Evolutionary conservation across 2,329 filamentous ascomycete genomes (phyloP).

Genomic region (Aspergillus ruber): DNA sequence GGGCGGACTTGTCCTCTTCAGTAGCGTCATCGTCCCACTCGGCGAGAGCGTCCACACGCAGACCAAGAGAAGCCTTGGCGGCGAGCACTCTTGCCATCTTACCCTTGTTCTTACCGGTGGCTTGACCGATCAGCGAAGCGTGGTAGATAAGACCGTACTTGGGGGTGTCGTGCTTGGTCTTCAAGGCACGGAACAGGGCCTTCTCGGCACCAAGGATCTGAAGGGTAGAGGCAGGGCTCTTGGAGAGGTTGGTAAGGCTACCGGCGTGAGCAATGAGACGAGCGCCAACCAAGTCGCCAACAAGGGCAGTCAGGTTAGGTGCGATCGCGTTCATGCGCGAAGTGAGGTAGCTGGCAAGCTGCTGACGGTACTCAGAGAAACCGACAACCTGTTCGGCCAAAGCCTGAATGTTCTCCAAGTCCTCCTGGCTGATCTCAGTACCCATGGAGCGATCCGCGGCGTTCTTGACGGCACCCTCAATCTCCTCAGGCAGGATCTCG

Average conservation of each 20-base stretch:
- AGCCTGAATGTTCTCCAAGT: constrained; percentile 85
- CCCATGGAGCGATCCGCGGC: constrained; percentile 98
- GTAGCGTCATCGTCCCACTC: constrained; percentile 72
- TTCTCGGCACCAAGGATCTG: constrained; percentile 99
- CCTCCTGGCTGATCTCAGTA: constrained; percentile 88
- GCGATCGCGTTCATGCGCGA: constrained; percentile 95
- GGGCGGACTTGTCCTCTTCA: constrained; percentile 79
- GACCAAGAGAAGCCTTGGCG: constrained; percentile 84
- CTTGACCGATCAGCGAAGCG: constrained; percentile 89
- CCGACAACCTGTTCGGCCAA: constrained; percentile 89
- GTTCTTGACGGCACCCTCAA: constrained; percentile 83
- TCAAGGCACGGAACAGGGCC: constrained; percentile 93
- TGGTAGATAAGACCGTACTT: constrained; percentile 97
- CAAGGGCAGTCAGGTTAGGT: constrained; percentile 86
- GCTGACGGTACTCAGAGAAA: constrained; percentile 82
- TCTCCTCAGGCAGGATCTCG: constrained; percentile 90
- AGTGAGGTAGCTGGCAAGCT: constrained; percentile 82
- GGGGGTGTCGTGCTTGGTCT: constrained; percentile 98
- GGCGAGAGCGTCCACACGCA: constrained; percentile 83
- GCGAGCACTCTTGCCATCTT: constrained; percentile 97
- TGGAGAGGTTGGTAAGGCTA: constrained; percentile 89
- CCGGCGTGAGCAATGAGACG: constrained; percentile 91
- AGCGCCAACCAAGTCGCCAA: constrained; percentile 90
- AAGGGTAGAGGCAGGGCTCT: constrained; percentile 89
- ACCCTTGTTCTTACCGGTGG: constrained; percentile 96